Evolutionary conservation across 2,329 filamentous ascomycete genomes (phyloP), one percentile per base, ranked within the genome.

Genomic region (Cercospora sesami): DNA sequence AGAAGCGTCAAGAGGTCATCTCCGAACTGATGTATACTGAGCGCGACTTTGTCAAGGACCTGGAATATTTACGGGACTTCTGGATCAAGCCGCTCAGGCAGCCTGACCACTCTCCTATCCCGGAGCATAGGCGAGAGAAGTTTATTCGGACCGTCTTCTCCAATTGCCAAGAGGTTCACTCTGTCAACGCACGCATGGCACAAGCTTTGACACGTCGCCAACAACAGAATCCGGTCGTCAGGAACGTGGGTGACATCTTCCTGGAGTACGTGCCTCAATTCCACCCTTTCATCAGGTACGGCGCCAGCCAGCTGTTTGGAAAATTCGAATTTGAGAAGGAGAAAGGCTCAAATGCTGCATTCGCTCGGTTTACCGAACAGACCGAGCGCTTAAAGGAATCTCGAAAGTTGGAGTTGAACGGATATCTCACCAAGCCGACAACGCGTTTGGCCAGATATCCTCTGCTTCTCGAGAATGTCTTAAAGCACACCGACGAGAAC

Each of bases 271-370:
- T 94, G 12, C 93, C 94, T 9, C 90, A 92, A 72, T 99, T 99
- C 77, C 91, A 94, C 73, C 95, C 95, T 0, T 99, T 99, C 78
- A 97, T 99, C 77, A 89, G 91, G 76, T 99, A 99, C 77, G 95
- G 95, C 76, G 92, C 94, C 48, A 97, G 94, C 78, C 95, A 99
- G 80, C 84, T 99, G 58, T 96, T 97, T 79, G 95, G 92, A 73
- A 98, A 99, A 80, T 97, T 94, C 76, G 95, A 97, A 78, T 99
- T 98, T 78, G 95, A 99, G 80, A 95, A 95, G 75, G 95, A 99
- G 81, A 92, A 95, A 74, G 90, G 91, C 16, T 87, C 89, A 66
- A 99, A 99, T 75, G 87, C 90, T 1, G 87, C 87, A 48, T 99
- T 99, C 79, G 84, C 90, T 62, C 92, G 91, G 75, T 97, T 98